These are phyloP conservation scores for Zoysia pacifica DNA, from an alignment of 176 grass and related monocot genomes.

Conservation along the genomic window DNA sequence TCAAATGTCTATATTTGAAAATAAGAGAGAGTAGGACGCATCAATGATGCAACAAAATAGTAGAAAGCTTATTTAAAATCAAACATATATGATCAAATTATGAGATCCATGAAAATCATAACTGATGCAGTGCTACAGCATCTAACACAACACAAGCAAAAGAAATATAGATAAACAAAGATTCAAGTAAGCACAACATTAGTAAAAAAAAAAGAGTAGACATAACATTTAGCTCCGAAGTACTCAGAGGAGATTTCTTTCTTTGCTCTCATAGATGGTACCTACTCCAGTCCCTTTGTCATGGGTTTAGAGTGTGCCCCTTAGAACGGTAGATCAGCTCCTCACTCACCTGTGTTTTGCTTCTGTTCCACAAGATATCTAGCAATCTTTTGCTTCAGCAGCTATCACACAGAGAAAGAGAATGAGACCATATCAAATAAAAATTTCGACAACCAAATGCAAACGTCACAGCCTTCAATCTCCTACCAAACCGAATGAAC, in stretches of 20 bases:
- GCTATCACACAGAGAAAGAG: slow-evolving; percentile 21
- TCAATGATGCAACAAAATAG: background rate
- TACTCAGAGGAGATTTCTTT: slow-evolving; percentile 42
- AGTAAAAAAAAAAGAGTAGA: background rate
- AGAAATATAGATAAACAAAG: slow-evolving; percentile 9
- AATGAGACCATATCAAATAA: background rate
- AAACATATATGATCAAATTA: slow-evolving; percentile 8
- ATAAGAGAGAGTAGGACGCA: background rate
- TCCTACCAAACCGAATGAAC: slow-evolving; percentile 1
- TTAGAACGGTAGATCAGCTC: slow-evolving; percentile 89
- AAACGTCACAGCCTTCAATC: background rate
- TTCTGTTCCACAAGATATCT: slow-evolving; percentile 70
- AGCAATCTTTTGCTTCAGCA: slow-evolving; percentile 69
- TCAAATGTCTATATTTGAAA: no score
- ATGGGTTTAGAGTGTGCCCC: slow-evolving; percentile 75
- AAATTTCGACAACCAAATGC: background rate
- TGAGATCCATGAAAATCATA: background rate
- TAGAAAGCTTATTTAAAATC: background rate
- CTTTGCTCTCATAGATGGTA: slow-evolving; percentile 83
- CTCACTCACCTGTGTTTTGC: slow-evolving; percentile 86
- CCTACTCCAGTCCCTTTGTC: slow-evolving; percentile 77
- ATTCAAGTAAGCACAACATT: background rate
- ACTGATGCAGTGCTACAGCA: slow-evolving; percentile 19
- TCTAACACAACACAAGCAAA: background rate
- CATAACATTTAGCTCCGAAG: background rate